These are phyloP conservation scores for Lactarius vividus DNA, from an alignment of 768 basidiomycete genomes.

Conservation along the genomic window DNA sequence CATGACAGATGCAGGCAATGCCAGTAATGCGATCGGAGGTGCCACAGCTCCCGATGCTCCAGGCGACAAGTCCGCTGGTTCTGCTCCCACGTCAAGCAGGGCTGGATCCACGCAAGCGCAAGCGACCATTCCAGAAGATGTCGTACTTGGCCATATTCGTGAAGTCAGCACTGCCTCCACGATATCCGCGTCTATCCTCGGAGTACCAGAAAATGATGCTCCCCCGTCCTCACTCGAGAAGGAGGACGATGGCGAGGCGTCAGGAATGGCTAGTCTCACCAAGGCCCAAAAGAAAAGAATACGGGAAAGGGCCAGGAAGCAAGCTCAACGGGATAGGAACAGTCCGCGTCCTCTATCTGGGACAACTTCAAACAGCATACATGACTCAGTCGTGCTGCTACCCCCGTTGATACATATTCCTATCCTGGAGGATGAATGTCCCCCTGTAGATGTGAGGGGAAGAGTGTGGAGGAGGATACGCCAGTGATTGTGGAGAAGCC, in stretches of 20 bases:
- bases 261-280: background rate
- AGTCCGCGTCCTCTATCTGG: background rate
- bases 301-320: background rate
- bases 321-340: conserved; percentile 7
- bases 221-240: background rate
- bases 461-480: conserved; percentile 2
- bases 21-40: background rate
- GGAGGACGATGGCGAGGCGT: background rate
- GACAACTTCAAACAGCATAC: background rate
- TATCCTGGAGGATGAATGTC: background rate
- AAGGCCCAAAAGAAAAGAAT: background rate
- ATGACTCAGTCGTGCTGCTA: conserved; percentile 4
- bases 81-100: background rate
- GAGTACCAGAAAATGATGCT: conserved; percentile 1
- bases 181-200: background rate
- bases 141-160: background rate
- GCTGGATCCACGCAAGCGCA: background rate
- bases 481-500: background rate
- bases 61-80: background rate
- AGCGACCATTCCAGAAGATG: background rate
- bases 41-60: background rate
- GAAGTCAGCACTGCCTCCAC: background rate
- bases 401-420: conserved; percentile 5
- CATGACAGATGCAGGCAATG: background rate
- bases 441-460: conserved; percentile 2